These are phyloP conservation scores for Helminthosporium solani DNA, from an alignment of 2,329 filamentous ascomycete species.

Conservation along the genomic window DNA sequence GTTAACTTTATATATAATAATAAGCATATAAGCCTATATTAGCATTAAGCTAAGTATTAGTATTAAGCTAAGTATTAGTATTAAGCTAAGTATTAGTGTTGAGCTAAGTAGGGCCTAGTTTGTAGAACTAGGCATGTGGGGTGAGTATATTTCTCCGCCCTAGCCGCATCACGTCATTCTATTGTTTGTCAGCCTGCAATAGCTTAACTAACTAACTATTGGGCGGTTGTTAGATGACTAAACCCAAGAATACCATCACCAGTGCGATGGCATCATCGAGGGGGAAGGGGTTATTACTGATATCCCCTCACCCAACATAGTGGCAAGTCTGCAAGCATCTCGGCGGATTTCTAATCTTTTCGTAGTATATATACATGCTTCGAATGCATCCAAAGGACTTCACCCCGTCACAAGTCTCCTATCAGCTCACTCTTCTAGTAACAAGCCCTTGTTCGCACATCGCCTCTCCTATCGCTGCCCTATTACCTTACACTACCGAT, in stretches of 20 bases:
- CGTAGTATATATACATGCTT: conserved; percentile 21
- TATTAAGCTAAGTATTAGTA: no score
- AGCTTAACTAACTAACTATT: no score
- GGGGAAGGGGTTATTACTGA: conserved; percentile 10
- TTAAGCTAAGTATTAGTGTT: no score
- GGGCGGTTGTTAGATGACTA: conserved; percentile 25
- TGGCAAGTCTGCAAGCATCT: not conserved
- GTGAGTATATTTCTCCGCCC: no score
- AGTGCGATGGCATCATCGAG: conserved; percentile 37
- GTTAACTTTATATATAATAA: no score
- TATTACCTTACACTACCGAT: not conserved
- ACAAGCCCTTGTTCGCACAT: not conserved
- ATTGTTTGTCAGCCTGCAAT: conserved; percentile 25
- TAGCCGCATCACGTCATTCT: conserved; percentile 27
- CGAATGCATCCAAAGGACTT: not conserved
- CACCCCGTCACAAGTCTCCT: conserved; percentile 4
- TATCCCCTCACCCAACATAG: no score
- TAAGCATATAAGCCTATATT: no score
- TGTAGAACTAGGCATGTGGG: no score
- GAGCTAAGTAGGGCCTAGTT: no score
- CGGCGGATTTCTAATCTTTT: conserved; percentile 31
- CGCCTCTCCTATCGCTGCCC: not conserved
- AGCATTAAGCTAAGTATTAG: no score
- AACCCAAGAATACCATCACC: conserved; percentile 31
- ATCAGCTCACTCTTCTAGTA: conserved; percentile 9